Evolutionary conservation across 768 basidiomycete genomes (phyloP).

Genomic region (Suillus lakei): DNA sequence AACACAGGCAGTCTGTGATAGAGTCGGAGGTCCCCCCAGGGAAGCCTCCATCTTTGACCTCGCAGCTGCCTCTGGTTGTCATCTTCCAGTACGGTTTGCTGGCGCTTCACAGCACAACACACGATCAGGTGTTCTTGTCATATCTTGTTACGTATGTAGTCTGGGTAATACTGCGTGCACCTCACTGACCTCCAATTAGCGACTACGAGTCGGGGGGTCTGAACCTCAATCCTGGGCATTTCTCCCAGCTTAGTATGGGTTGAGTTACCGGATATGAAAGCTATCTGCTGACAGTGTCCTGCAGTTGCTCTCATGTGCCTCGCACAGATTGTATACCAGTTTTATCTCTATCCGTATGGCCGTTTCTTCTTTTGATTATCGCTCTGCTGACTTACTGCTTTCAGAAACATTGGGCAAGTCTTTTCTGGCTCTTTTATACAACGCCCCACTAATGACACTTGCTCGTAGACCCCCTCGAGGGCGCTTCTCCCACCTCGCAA

Average conservation of each 20-base stretch:
- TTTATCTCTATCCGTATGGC: slow-evolving; percentile 85
- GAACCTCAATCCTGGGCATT: slow-evolving; percentile 89
- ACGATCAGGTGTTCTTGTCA: slow-evolving; percentile 90
- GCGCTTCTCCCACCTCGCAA: slow-evolving; percentile 82
- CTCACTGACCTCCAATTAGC: slow-evolving; percentile 41
- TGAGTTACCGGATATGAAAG: slow-evolving; percentile 4
- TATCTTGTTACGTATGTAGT: slow-evolving; percentile 68
- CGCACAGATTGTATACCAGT: slow-evolving; percentile 92
- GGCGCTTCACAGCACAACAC: slow-evolving; percentile 87
- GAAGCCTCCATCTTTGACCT: slow-evolving; percentile 67
- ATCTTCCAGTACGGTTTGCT: slow-evolving; percentile 91
- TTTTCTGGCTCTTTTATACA: background rate
- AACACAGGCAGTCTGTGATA: slow-evolving; percentile 42
- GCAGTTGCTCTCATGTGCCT: slow-evolving; percentile 93
- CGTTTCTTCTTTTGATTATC: background rate
- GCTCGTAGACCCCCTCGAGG: slow-evolving; percentile 73
- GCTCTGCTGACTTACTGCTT: background rate
- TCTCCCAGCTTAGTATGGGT: slow-evolving; percentile 84
- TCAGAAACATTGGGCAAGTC: slow-evolving; percentile 68
- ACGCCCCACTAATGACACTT: slow-evolving; percentile 15
- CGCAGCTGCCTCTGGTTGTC: slow-evolving; percentile 79
- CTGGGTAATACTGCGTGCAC: slow-evolving; percentile 4
- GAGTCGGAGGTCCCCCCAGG: slow-evolving; percentile 47
- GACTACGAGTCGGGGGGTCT: slow-evolving; percentile 87
- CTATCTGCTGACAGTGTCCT: slow-evolving; percentile 13